Percentiles rank a stretch among this genome's conserved stretches.
phyloP scores from a whole-genome alignment of 441 rosid species.

The Flueggea neowawraea region DNA sequence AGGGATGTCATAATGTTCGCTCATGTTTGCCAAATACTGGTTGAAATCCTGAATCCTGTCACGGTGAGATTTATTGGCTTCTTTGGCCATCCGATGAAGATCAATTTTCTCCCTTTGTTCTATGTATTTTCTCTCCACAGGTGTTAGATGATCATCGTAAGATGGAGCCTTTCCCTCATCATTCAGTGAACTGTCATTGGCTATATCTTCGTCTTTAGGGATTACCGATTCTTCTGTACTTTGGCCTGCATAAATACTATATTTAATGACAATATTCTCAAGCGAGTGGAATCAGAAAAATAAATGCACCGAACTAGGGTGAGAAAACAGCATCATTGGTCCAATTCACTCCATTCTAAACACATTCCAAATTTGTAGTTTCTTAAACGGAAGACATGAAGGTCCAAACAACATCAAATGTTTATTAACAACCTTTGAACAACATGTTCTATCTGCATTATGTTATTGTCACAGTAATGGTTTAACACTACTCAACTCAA shows the following conservation, averaged over 20 bases:
- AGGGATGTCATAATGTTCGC: conserved; percentile 77
- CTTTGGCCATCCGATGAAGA: conserved; percentile 53
- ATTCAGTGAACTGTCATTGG: conserved; percentile 22
- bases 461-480: no score
- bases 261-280: background rate
- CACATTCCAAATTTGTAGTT: no score
- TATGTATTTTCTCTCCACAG: conserved; percentile 58
- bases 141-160: conserved; percentile 46
- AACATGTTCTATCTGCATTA: no score
- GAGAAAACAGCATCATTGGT: background rate
- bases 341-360: no score
- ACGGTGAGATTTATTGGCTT: conserved; percentile 60
- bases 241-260: conserved; percentile 21
- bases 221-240: conserved; percentile 21
- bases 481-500: no score
- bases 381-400: no score
- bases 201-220: conserved; percentile 18
- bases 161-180: conserved; percentile 33
- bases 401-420: no score
- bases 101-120: conserved; percentile 59
- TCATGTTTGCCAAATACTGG: conserved; percentile 71
- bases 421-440: no score
- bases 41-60: conserved; percentile 74
- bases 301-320: background rate
- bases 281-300: background rate